phyloP scores from a whole-genome alignment of 331 rosid species.

The Quercus tomentella region DNA sequence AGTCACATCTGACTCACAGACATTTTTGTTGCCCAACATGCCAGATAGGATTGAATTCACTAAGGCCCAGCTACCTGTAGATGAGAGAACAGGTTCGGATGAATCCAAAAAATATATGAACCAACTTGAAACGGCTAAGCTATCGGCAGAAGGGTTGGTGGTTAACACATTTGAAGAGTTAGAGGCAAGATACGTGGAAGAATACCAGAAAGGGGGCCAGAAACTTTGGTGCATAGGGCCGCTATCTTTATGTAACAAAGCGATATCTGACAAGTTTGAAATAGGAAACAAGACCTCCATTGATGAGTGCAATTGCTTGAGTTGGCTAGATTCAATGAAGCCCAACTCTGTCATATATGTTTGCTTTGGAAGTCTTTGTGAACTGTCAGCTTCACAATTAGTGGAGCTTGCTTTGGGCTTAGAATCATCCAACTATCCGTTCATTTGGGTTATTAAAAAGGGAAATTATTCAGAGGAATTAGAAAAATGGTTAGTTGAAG shows the following conservation, averaged over 20 bases:
- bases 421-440: constrained; percentile 26
- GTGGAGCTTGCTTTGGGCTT: constrained; percentile 34
- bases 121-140: not conserved
- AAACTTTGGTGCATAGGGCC: not conserved
- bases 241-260: not conserved
- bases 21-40: not conserved
- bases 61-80: not conserved
- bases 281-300: constrained; percentile 28
- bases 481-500: constrained; percentile 27
- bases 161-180: not conserved
- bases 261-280: not conserved
- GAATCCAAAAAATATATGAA: not conserved
- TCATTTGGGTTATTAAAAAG: constrained; percentile 23
- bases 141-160: not conserved
- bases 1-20: not conserved
- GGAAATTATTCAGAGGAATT: constrained; percentile 15
- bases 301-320: constrained; percentile 5
- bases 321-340: constrained; percentile 27
- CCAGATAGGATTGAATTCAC: not conserved
- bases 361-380: constrained; percentile 21
- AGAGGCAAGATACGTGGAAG: not conserved
- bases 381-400: constrained; percentile 1
- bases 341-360: constrained; percentile 18
- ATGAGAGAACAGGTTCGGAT: not conserved
- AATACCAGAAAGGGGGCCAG: not conserved